Evolutionary conservation across 176 grass and related monocot genomes (phyloP), one percentile per base, ranked within the genome.

Genomic region (Rhipidocladum racemiflorum): DNA sequence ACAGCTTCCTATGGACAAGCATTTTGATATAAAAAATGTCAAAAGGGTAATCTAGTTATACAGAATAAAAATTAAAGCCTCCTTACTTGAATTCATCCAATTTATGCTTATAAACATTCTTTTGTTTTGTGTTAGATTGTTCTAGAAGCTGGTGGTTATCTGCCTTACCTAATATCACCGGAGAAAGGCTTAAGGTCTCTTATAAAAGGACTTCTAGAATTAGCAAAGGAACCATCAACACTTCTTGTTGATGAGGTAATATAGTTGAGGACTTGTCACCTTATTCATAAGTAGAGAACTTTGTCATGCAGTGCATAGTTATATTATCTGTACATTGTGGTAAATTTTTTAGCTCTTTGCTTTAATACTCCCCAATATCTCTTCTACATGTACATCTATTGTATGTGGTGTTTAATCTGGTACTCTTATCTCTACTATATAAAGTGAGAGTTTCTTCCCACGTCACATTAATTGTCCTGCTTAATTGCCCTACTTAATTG

Each of bases 21-120:
- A 97, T 93, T 97, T 97, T 72, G 94, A 93, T 80, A 97, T 97
- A 60, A 97, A 97, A 66, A 97, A 97, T 89, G 88, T 97, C 34
- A 97, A 91, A 91, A 97, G 86, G 89, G 94, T 97, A 97, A 83
- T 74, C 62, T 71, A n/a, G 6, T 46, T 59, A 54, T 73, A 45
- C 11, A 35, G 34, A 72, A 72, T 29, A 18, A 6, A 64, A 72
- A 65, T 24, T 49, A 62, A 69, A 62, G n/a, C 10, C 24, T 48
- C 5, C 8, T 59, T 57, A 44, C 5, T 79, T 87, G 53, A 64
- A 38, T n/a, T 69, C 48, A 25, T 85, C 6, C 18, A 63, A 62
- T 75, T 30, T 74, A 32, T 82, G 65, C 39, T 63, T 40, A 38
- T 5, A 64, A 77, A 61, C 23, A 75, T 43, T 40, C 67, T 69